phyloP scores from a whole-genome alignment of 75 land plant species.

The Sequoia sempervirens region DNA sequence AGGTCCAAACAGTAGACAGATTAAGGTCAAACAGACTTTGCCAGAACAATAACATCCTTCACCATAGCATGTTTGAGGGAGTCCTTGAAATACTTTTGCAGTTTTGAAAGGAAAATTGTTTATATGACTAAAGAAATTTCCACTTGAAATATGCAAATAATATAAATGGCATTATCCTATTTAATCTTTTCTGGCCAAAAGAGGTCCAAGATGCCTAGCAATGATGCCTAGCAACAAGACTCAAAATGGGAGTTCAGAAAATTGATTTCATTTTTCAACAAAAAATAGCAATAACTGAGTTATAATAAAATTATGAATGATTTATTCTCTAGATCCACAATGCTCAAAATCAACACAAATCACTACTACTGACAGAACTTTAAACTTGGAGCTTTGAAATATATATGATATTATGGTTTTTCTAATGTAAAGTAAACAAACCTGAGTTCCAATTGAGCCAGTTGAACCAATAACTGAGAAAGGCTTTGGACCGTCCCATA shows the following conservation, averaged over 20 bases:
- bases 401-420: neutral
- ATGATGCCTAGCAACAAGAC: neutral
- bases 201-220: neutral
- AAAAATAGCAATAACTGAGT: neutral
- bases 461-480: conserved; percentile 93
- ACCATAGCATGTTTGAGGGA: too few relatives aligned
- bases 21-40: neutral
- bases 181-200: neutral
- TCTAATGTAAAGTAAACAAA: conserved; percentile 10
- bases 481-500: conserved; percentile 91
- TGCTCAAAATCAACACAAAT: neutral
- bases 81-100: neutral
- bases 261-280: neutral
- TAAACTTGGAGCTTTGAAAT: neutral
- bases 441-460: conserved; percentile 99
- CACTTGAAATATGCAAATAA: neutral
- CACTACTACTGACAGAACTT: neutral
- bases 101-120: neutral
- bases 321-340: neutral
- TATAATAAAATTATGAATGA: neutral
- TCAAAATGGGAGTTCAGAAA: neutral
- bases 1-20: neutral
- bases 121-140: neutral
- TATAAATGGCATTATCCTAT: neutral
- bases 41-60: neutral